Evolutionary conservation across 208 protist genomes (phyloP).

Genomic region (Acanthamoeba lenticulata): DNA sequence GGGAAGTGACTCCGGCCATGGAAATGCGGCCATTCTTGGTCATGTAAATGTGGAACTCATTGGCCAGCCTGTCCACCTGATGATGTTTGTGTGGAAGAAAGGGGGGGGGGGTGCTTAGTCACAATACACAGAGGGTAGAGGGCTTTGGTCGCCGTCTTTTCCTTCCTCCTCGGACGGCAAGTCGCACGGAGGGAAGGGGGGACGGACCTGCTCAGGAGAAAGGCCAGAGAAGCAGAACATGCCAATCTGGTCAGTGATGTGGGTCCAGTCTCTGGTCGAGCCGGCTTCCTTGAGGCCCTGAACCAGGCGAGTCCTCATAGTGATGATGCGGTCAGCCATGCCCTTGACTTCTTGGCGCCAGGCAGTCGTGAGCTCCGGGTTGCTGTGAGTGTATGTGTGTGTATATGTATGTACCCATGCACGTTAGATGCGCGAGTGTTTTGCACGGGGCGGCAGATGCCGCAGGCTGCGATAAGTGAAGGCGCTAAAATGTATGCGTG

Average conservation of each 20-base stretch:
- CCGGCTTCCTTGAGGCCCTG: conserved; percentile 11
- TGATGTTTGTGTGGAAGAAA: neutral
- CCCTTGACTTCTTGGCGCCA: conserved; percentile 60
- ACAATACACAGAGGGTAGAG: too few relatives aligned
- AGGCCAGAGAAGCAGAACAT: conserved; percentile 96
- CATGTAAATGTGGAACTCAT: conserved; percentile 89
- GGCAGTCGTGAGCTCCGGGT: conserved; percentile 79
- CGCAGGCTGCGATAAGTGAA: too few relatives aligned
- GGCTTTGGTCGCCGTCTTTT: too few relatives aligned
- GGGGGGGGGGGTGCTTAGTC: too few relatives aligned
- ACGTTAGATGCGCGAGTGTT: too few relatives aligned
- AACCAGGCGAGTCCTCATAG: neutral
- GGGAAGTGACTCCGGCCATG: conserved; percentile 88
- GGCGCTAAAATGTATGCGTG: too few relatives aligned
- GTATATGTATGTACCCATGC: too few relatives aligned
- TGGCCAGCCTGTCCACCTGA: conserved; percentile 44
- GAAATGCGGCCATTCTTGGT: conserved; percentile 88
- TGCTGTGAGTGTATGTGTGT: neutral
- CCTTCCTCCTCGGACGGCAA: too few relatives aligned
- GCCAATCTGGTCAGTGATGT: conserved; percentile 97
- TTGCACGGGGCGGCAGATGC: too few relatives aligned
- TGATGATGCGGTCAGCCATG: conserved; percentile 68
- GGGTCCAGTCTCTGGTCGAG: conserved; percentile 89
- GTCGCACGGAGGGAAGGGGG: neutral
- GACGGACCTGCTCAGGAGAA: conserved; percentile 30